Evolutionary conservation across 2,329 filamentous ascomycete genomes (phyloP).

Genomic region (Fusarium dlaminii): DNA sequence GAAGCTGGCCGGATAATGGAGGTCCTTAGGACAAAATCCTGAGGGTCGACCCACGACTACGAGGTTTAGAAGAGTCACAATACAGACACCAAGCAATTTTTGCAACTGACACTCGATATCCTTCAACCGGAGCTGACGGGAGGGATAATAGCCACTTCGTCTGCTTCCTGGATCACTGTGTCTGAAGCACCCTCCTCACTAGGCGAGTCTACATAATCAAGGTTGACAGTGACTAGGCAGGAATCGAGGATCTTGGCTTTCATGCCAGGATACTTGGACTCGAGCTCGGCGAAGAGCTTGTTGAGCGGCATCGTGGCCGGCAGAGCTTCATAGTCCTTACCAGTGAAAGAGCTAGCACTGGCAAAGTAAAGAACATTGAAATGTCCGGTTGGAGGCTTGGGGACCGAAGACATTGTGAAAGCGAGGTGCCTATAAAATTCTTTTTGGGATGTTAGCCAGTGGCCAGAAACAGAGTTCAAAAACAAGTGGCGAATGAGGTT

Average conservation of each 20-base stretch:
- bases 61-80: not conserved
- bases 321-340: conserved; percentile 72
- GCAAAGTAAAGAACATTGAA: conserved; percentile 89
- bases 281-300: conserved; percentile 73
- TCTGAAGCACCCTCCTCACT: conserved; percentile 53
- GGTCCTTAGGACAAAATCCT: conserved; percentile 1
- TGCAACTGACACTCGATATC: conserved; percentile 21
- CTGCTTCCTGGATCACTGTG: conserved; percentile 71
- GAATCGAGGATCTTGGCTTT: conserved; percentile 73
- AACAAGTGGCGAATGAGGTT: conserved; percentile 33
- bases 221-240: conserved; percentile 81
- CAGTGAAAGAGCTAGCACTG: conserved; percentile 74
- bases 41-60: conserved; percentile 11
- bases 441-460: conserved; percentile 36
- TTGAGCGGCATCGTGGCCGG: conserved; percentile 71
- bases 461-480: not conserved
- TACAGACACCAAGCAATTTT: conserved; percentile 7
- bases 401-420: conserved; percentile 47
- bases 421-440: conserved; percentile 2
- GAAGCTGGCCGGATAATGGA: conserved; percentile 2
- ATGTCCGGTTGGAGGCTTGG: conserved; percentile 66
- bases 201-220: conserved; percentile 80
- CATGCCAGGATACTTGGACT: conserved; percentile 76
- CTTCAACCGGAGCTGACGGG: conserved; percentile 84
- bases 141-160: conserved; percentile 88